phyloP scores from a whole-genome alignment of 177 flowering plant genomes.

The Vitis hybrid region DNA sequence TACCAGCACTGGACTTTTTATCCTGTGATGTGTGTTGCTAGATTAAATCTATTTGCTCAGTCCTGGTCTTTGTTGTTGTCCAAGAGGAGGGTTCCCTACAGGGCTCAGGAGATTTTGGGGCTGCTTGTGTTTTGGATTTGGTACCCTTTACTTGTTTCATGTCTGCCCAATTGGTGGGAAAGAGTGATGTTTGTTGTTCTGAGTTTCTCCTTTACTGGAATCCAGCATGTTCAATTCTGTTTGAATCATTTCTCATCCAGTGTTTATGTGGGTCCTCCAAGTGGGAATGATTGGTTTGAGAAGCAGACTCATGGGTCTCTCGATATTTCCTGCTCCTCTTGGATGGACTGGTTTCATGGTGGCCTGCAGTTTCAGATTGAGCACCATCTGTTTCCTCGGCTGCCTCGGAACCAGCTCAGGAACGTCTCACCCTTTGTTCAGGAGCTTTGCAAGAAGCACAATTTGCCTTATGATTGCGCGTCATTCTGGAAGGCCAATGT shows the following conservation, averaged over 20 bases:
- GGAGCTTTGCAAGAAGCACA: slow-evolving; percentile 66
- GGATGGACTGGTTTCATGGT: slow-evolving; percentile 80
- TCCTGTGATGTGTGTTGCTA: slow-evolving; percentile 43
- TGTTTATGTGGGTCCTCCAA: slow-evolving; percentile 51
- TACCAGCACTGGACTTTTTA: slow-evolving; percentile 48
- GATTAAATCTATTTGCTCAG: slow-evolving; percentile 41
- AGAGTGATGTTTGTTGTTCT: slow-evolving; percentile 23
- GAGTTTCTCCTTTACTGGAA: slow-evolving; percentile 30
- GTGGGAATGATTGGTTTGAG: slow-evolving; percentile 52
- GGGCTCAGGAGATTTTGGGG: slow-evolving; percentile 34
- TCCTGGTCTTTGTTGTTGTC: slow-evolving; percentile 35
- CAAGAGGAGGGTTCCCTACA: slow-evolving; percentile 22
- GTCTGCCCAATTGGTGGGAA: slow-evolving; percentile 35
- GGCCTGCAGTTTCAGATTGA: slow-evolving; percentile 66
- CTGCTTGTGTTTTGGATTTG: slow-evolving; percentile 42
- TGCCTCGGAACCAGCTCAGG: slow-evolving; percentile 55
- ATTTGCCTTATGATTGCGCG: slow-evolving; percentile 40
- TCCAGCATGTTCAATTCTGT: slow-evolving; percentile 43
- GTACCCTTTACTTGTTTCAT: slow-evolving; percentile 39
- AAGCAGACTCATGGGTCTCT: slow-evolving; percentile 55
- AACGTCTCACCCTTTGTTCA: slow-evolving; percentile 45
- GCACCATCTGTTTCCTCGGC: slow-evolving; percentile 62
- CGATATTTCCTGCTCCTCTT: slow-evolving; percentile 39
- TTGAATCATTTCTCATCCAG: slow-evolving; percentile 54
- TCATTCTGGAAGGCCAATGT: slow-evolving; percentile 55